A percentile compares a stretch with the other conserved stretches of the same genome.
Conservation (phyloP, 140 eudicot genomes). For the Stevia rebaudiana region DNA sequence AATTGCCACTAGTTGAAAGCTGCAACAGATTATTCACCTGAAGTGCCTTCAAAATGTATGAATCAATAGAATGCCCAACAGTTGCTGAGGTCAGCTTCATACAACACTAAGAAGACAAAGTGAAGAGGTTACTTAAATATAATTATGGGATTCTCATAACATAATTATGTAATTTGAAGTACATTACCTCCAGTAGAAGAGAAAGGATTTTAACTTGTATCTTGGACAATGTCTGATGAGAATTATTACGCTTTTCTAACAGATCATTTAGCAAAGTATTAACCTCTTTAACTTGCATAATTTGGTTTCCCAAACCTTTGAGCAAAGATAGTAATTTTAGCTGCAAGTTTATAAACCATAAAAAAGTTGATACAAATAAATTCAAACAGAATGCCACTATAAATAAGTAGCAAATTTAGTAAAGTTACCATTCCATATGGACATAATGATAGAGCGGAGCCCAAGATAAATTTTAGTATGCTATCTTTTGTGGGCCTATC, state of each 20-base stretch:
- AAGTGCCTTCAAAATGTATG: constrained; percentile 54
- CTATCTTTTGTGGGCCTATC: constrained; percentile 47
- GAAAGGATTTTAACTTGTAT: constrained; percentile 60
- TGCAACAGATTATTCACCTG: constrained; percentile 32
- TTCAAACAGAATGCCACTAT: neutral
- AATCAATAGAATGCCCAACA: constrained; percentile 35
- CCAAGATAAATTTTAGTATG: constrained; percentile 46
- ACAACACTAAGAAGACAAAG: constrained; percentile 41
- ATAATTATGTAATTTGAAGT: neutral
- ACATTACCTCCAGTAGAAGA: constrained; percentile 81
- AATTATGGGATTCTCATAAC: neutral
- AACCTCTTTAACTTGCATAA: constrained; percentile 53
- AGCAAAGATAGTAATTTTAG: constrained; percentile 56
- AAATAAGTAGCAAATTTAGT: neutral
- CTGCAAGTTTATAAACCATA: constrained; percentile 39
- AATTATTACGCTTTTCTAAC: constrained; percentile 43
- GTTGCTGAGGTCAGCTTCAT: constrained; percentile 35
- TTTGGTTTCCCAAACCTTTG: constrained; percentile 65
- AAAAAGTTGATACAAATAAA: neutral
- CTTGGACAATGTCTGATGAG: constrained; percentile 35
- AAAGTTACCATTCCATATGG: constrained; percentile 64
- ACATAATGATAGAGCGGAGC: constrained; percentile 47
- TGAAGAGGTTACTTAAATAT: neutral
- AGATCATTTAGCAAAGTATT: constrained; percentile 47
- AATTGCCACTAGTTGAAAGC: neutral